Conservation (phyloP, 805 yeast genomes). For the Myxozyma vanderwaltii region DNA sequence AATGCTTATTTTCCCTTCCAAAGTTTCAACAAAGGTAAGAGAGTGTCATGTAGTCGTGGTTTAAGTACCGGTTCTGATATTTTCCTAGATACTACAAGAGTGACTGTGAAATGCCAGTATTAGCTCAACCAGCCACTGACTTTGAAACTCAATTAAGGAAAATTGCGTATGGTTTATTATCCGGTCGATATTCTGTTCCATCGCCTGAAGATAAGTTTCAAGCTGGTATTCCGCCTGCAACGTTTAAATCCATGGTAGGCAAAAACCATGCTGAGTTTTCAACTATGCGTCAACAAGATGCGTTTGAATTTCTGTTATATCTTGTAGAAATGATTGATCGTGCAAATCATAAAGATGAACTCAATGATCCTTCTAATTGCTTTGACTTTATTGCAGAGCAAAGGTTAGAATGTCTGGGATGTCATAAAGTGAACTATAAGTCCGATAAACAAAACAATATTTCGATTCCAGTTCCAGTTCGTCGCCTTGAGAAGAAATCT, state of each 20-base stretch:
- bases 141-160: conserved; percentile 76
- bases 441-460: conserved; percentile 63
- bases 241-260: conserved; percentile 78
- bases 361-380: conserved; percentile 52
- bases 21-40: conserved; percentile 37
- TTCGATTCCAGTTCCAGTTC: conserved; percentile 57
- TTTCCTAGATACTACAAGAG: conserved; percentile 32
- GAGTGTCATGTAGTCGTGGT: too few species aligned
- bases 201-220: conserved; percentile 54
- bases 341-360: conserved; percentile 20
- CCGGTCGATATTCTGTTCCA: conserved; percentile 68
- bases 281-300: conserved; percentile 91
- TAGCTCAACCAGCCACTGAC: conserved; percentile 59
- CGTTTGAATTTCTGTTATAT: conserved; percentile 81
- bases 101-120: conserved; percentile 37
- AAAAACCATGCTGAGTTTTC: conserved; percentile 77
- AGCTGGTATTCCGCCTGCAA: conserved; percentile 72
- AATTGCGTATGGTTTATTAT: conserved; percentile 72
- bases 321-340: conserved; percentile 57
- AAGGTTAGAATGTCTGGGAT: conserved; percentile 59
- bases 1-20: conserved; percentile 57
- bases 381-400: conserved; percentile 69
- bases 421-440: conserved; percentile 62
- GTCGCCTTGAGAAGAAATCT: conserved; percentile 36
- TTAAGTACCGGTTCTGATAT: not conserved